Percentiles rank a stretch among this genome's conserved stretches.
These are phyloP conservation scores for Lonicera japonica DNA, from an alignment of 129 eudicot species.

Conservation along the genomic window DNA sequence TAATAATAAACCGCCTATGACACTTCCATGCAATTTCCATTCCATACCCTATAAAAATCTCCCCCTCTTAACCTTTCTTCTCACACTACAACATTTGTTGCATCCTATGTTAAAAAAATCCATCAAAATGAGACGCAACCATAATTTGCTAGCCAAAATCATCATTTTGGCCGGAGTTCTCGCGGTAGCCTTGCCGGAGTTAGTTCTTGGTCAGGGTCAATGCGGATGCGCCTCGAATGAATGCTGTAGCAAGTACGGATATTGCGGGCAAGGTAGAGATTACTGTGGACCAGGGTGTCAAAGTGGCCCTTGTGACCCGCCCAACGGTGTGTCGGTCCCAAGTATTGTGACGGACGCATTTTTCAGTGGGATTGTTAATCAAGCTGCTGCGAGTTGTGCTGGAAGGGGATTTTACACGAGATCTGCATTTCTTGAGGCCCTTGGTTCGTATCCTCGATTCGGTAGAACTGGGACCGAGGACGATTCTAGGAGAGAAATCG, in stretches of 20 bases:
- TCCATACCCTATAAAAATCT: too few relatives aligned
- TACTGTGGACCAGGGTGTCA: conserved; percentile 31
- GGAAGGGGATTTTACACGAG: conserved; percentile 7
- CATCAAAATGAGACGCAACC: too few relatives aligned
- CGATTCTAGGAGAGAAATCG: conserved; percentile 14
- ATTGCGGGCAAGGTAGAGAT: conserved; percentile 15
- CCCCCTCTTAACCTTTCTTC: too few relatives aligned
- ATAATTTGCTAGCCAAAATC: too few relatives aligned
- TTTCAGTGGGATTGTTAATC: conserved; percentile 3
- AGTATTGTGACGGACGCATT: conserved; percentile 3
- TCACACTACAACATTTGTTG: too few relatives aligned
- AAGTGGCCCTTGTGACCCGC: background rate
- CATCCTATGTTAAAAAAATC: too few relatives aligned
- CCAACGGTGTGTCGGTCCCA: background rate
- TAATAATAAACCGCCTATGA: too few relatives aligned
- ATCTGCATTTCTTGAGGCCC: background rate
- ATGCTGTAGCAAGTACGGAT: conserved; percentile 27
- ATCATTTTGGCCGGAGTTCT: background rate
- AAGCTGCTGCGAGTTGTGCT: too few relatives aligned
- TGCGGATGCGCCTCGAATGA: conserved; percentile 20
- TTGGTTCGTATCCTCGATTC: background rate
- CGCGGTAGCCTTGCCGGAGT: background rate
- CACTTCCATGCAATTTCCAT: too few relatives aligned
- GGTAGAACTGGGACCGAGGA: background rate
- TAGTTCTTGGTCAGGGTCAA: conserved; percentile 1